Evolutionary conservation across 768 basidiomycete genomes (phyloP).

Genomic region (Boletellus ananas): DNA sequence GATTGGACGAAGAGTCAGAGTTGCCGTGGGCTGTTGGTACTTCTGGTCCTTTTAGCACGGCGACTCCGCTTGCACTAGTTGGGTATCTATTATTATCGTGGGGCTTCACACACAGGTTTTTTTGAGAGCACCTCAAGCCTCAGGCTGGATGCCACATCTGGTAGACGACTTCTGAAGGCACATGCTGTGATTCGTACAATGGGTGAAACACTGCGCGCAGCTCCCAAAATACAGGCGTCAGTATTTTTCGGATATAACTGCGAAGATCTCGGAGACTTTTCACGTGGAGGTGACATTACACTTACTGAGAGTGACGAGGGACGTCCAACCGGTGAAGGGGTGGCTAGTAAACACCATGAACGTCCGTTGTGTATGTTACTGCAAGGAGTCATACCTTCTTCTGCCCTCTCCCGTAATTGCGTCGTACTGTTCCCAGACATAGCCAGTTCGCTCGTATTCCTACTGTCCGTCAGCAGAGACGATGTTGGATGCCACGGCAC

Average conservation of each 20-base stretch:
- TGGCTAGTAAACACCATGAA: conserved; percentile 49
- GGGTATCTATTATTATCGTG: too few relatives aligned
- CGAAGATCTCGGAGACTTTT: conserved; percentile 6
- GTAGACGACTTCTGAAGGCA: too few relatives aligned
- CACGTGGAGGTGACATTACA: conserved; percentile 10
- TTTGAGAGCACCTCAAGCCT: too few relatives aligned
- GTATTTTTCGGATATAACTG: conserved; percentile 71
- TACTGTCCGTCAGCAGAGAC: conserved; percentile 28
- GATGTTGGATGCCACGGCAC: not conserved
- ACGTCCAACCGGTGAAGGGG: conserved; percentile 98
- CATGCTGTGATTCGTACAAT: too few relatives aligned
- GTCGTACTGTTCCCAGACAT: conserved; percentile 98
- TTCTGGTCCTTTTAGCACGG: too few relatives aligned
- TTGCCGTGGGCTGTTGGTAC: too few relatives aligned
- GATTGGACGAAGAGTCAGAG: too few relatives aligned
- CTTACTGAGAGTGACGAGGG: conserved; percentile 83
- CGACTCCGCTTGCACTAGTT: too few relatives aligned
- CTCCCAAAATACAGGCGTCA: conserved; percentile 22
- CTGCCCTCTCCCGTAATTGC: conserved; percentile 76
- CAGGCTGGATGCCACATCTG: too few relatives aligned
- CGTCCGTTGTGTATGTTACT: not conserved
- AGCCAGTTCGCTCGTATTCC: conserved; percentile 92
- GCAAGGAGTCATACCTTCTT: conserved; percentile 59
- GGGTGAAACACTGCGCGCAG: not conserved
- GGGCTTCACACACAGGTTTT: too few relatives aligned